Base-by-base conservation (phyloP, 2,329 filamentous ascomycete genomes). In the Pseudopithomyces maydicus region DNA sequence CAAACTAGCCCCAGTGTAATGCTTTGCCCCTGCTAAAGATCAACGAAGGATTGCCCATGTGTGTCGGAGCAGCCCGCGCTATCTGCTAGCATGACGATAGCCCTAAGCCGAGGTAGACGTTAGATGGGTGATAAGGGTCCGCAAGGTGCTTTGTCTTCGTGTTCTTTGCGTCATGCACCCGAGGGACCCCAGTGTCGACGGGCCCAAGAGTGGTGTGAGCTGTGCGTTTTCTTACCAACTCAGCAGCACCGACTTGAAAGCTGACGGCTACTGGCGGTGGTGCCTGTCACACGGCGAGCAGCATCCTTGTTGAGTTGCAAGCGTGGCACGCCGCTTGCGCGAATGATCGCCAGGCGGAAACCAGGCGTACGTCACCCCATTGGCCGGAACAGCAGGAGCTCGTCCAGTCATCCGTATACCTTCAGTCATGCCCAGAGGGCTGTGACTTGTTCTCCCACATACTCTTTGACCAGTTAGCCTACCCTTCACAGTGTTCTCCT, bases 291-390 rank as follows among this genome's bases (percentile, higher is more conserved):
- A 39, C 38, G 48, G 36, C 23, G 23, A 43, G 17, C 23, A 20
- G 23, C 38, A 51, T 26, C 48, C 48, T 19, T 42, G 48, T 51
- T 19, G 26, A 19, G 17, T 51, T 22, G 48, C 33, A 38, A 35
- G 23, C 48, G 48, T 42, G 48, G 47, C 46, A 39, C 29, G 32
- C 35, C 36, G 47, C 38, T 51, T 33, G 48, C 47, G 47, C 38
- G 6, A 42, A 22, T 35, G 48, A 51, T 51, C 38, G 48, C 38
- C 38, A 51, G 48, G 48, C 38, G 36, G 36, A 41, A 51, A 51
- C 48, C 33, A 20, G 48, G 26, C 48, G 38, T 51, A 26, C 38
- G 38, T 23, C n/a, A 33, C 8, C 10, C 22, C 36, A 51, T 51
- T 51, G 38, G 48, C 38, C 22, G 15, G 33, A 29, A 29, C 19